Evolutionary conservation across 805 yeast species (phyloP), one percentile per base, ranked within the genome.

Genomic region (Wickerhamiella kurtzmanii): DNA sequence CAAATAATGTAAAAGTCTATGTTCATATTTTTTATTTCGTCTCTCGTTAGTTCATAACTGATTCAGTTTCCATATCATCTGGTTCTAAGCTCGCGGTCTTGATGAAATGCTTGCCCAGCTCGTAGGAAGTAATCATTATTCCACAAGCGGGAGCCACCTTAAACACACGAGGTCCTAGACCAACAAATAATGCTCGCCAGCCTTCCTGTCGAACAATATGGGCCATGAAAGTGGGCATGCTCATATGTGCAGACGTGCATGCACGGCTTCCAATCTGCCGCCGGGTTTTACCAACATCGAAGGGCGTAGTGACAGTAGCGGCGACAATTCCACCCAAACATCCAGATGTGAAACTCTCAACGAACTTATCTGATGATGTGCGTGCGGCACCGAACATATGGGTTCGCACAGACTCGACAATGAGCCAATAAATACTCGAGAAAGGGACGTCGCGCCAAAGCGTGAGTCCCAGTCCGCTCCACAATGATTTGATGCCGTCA

Each of bases 81-180:
- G 46, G 22, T 11, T 25, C 32, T 6, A 25, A 11, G 11, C 32
- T 11, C 32, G 32, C 32, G 32, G 32, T 25, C 32, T 25, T 25
- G 44, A 64, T 61, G n/a, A 78, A 60, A 48, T 76, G 75, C 63
- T 92, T 92, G 22, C 94, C 82, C 40, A 88, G 69, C 62, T 92
- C 98, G 61, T 92, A 92, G 37, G 92, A 81, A 11, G 96, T 85
- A 41, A 92, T 87, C 98, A 92, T 92, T 36, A 92, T 89, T 1
- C 98, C 98, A 72, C 98, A 92, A 15, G 96, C 80, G 9, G 98
- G 97, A 0, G 96, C 95, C 22, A 92, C 82, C 60, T 92, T 92
- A 62, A 89, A 65, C 5, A 89, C 75, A 53, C 98, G 73, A 0
- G 97, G 97, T 1, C 76, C 69, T 36, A 87, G 65, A 0, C 98